Conservation (phyloP, 257 asterid species). For the Cordia subcordata region DNA sequence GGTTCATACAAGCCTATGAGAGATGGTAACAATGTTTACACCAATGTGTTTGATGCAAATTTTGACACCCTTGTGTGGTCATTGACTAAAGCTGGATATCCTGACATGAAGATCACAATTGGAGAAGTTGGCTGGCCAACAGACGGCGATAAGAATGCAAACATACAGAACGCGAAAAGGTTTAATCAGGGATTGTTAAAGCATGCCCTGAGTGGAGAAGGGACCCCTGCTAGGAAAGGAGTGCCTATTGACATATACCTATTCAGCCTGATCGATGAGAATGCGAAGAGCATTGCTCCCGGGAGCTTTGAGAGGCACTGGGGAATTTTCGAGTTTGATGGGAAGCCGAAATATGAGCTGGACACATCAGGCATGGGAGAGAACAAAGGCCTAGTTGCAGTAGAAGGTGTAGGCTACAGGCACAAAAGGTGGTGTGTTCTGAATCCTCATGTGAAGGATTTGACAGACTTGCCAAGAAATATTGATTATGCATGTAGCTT, state of each 20-base stretch:
- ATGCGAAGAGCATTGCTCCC: conserved; percentile 77
- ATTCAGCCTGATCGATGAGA: conserved; percentile 85
- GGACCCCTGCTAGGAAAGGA: conserved; percentile 77
- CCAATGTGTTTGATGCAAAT: conserved; percentile 89
- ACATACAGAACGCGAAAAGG: conserved; percentile 42
- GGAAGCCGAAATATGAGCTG: conserved; percentile 75
- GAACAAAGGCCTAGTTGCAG: conserved; percentile 47
- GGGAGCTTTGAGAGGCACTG: conserved; percentile 92
- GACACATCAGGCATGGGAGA: conserved; percentile 42
- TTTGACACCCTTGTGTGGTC: conserved; percentile 78
- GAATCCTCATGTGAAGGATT: conserved; percentile 41
- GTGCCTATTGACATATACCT: conserved; percentile 51
- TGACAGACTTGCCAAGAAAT: conserved; percentile 44
- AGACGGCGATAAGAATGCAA: conserved; percentile 70
- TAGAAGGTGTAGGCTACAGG: conserved; percentile 70
- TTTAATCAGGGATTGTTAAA: conserved; percentile 75
- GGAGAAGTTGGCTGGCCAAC: conserved; percentile 99
- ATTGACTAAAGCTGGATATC: conserved; percentile 67
- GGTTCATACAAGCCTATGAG: conserved; percentile 51
- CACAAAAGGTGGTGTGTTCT: conserved; percentile 67
- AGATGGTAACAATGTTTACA: conserved; percentile 56
- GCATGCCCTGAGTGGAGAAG: conserved; percentile 60
- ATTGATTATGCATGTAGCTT: conserved; percentile 77
- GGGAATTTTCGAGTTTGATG: conserved; percentile 87
- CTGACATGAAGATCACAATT: conserved; percentile 58